Evolutionary conservation across 2,329 filamentous ascomycete species (phyloP), one percentile per base, ranked within the genome.

Genomic region (Dothideomycetes sp.): DNA sequence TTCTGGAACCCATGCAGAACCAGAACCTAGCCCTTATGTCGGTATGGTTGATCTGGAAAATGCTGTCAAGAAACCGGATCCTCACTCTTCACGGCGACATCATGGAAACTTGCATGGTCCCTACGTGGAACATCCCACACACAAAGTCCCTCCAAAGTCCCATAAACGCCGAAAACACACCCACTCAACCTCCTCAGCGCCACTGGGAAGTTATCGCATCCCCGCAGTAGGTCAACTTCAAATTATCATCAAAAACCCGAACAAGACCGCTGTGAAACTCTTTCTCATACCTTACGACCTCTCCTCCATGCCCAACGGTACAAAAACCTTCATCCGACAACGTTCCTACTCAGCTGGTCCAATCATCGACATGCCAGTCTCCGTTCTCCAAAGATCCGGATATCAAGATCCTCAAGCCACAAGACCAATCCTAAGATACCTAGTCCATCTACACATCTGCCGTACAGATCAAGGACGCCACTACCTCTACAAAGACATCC

Each of bases 161-260:
- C 10, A 8, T 25, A 25, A 31, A 17, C 28, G 36, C 15, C 28
- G 36, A 23, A 27, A 39, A 16, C 36, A 39, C 5, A 39, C 31
- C n/a, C n/a, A 8, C 13, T 39, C 1, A 17, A 18, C 2, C 30
- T 16, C 12, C 3, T 25, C 1, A 9, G 84, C 87, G 1, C 83
- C 85, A 0, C 86, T 87, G 6, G 89, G 91, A 24, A 85, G 84
- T 55, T 98, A 96, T 59, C 81, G 91, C 30, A 94, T 98, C 39
- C 91, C 91, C 0, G 81, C 91, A 55, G 83, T 88, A 59, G 91
- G 91, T 0, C 91, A 96, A 61, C 69, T 98, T 11, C 91, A 98
- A 54, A 94, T 98, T 48, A 82, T 98, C 47, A 85, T 98, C 59
- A 96, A 96, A 60, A 98, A 96, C 53, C 89, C 88, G 12, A 94